Base-by-base conservation (phyloP, 2,329 filamentous ascomycete species). In the Arthrobotrys sinensis region DNA sequence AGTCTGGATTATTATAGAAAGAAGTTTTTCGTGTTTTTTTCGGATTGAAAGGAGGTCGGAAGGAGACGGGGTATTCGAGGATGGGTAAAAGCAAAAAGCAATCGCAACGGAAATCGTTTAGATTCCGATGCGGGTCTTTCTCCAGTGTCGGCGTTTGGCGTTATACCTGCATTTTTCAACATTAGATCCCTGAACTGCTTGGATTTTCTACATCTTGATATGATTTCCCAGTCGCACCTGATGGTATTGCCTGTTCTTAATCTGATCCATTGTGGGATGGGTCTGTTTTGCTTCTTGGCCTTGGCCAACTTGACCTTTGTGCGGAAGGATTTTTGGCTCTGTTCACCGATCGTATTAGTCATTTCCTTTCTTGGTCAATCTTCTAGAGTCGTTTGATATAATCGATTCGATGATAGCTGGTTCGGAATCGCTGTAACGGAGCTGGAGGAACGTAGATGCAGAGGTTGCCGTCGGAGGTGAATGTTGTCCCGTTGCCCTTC, bases 251-350 rank as follows among this genome's bases (percentile, higher is more conserved):
- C 92, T 85, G 96, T 98, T 87, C 95, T 92, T 85, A 99, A 91
- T 86, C 96, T 92, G 87, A 99, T 98, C 96, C 96, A 99, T 90
- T 99, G 96, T 83, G 96, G 96, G 87, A 99, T 97, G 84, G 96
- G 96, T 87, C 96, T 92, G 92, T 99, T 99, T 90, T 98, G 95
- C 91, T 97, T 98, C 91, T 98, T 95, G 86, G 96, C 96, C 91
- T 95, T 97, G 86, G 96, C 96, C 89, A 99, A 94, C 96, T 99
- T 99, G 88, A 96, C 92, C 94, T 99, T 99, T 88, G 94, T 97
- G 87, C 94, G 93, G 94, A 99, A 99, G 86, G 94, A 93, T 92
- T 99, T 99, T 90, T 99, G 94, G 92, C 92, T 95, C 95, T 98
- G 87, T 86, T 80, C 77, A 80, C 36, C 46, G 40, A 28, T 38